These are phyloP conservation scores for Trebouxia sp. DNA, from an alignment of 139 green algal genomes.

Conservation along the genomic window DNA sequence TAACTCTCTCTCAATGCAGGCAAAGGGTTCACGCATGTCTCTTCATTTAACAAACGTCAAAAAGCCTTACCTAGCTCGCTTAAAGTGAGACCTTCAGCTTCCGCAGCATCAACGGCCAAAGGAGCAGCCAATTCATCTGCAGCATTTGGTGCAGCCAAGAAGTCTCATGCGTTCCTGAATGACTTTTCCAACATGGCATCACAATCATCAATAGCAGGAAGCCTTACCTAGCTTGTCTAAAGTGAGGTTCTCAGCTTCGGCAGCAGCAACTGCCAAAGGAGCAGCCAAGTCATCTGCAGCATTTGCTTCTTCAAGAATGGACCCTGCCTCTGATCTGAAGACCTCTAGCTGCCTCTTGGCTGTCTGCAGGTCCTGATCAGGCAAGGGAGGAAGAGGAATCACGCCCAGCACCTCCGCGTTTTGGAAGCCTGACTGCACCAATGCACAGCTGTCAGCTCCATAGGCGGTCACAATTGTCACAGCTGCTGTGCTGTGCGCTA, in stretches of 20 bases:
- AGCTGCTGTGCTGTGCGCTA: background rate
- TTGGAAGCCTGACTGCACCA: slow-evolving; percentile 18
- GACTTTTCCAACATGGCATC: no score
- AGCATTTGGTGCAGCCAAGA: no score
- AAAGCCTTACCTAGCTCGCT: no score
- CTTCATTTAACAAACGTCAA: no score
- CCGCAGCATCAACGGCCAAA: no score
- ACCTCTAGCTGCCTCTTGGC: background rate
- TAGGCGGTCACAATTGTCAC: background rate
- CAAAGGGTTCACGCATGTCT: no score
- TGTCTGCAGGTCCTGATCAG: background rate
- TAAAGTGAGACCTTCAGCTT: no score
- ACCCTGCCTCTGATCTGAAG: background rate
- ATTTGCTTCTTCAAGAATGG: background rate
- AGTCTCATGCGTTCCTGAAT: no score
- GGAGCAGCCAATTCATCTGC: no score
- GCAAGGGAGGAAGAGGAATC: background rate
- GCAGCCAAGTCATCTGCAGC: slow-evolving; percentile 8
- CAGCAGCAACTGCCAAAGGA: background rate
- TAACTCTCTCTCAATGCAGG: no score
- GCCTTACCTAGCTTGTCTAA: background rate
- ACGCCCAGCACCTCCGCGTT: background rate
- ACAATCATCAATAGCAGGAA: no score
- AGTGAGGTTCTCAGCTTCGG: slow-evolving; percentile 10
- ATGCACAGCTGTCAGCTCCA: background rate